Conservation (phyloP, 345 rosid species). For the Populus alba region DNA sequence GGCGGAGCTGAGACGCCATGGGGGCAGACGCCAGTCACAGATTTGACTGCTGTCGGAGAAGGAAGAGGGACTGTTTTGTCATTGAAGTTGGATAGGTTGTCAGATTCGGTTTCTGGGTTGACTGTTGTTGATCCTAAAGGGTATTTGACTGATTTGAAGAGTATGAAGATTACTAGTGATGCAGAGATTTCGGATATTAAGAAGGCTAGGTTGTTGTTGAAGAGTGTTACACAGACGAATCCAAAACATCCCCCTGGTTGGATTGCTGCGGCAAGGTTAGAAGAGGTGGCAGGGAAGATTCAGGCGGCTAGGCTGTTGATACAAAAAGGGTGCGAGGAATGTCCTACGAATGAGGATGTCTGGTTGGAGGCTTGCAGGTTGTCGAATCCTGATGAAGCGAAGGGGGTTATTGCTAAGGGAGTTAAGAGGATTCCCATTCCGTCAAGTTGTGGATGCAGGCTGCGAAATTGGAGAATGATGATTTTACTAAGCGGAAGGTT, state of each 20-base stretch:
- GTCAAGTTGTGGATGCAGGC: constrained; percentile 91
- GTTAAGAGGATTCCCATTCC: constrained; percentile 80
- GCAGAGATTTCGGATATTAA: constrained; percentile 90
- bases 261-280: constrained; percentile 95
- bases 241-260: constrained; percentile 93
- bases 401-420: constrained; percentile 83
- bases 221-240: constrained; percentile 82
- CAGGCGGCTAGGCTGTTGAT: constrained; percentile 75
- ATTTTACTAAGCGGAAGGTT: constrained; percentile 68
- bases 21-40: constrained; percentile 80
- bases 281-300: constrained; percentile 94
- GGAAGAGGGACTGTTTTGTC: constrained; percentile 95
- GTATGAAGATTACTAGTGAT: constrained; percentile 95
- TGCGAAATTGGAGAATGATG: constrained; percentile 78
- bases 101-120: constrained; percentile 78
- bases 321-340: constrained; percentile 86
- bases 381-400: constrained; percentile 83
- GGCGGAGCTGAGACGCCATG: constrained; percentile 90
- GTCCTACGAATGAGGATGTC: constrained; percentile 85
- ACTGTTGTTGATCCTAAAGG: constrained; percentile 97
- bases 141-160: constrained; percentile 83
- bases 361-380: constrained; percentile 94
- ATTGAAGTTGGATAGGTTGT: constrained; percentile 79
- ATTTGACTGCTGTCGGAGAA: constrained; percentile 90
- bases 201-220: constrained; percentile 82